Evolutionary conservation across 176 grass and related monocot species (phyloP).

Genomic region (Oryza longistaminata): DNA sequence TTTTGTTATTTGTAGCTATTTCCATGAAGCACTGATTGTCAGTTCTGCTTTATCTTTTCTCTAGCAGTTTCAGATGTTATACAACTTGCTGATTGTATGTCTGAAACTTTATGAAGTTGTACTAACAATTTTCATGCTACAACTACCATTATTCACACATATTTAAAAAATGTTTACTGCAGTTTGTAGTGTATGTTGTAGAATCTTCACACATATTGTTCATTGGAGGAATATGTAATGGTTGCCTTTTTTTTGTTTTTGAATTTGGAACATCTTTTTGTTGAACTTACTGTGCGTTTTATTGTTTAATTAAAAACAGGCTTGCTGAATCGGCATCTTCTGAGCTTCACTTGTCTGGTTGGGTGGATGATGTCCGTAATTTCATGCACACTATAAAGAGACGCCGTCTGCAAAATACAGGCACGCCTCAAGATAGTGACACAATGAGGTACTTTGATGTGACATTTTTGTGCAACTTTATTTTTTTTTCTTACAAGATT

Average conservation of each 20-base stretch:
- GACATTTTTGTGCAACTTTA: slow-evolving; percentile 26
- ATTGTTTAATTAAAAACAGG: slow-evolving; percentile 46
- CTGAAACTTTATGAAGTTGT: background rate
- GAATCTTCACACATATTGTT: no score
- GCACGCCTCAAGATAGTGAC: slow-evolving; percentile 44
- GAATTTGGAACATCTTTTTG: background rate
- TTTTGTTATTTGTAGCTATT: slow-evolving; percentile 30
- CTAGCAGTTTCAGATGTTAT: slow-evolving; percentile 8
- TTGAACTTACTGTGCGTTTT: slow-evolving; percentile 29
- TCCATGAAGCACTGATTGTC: background rate
- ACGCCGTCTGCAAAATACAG: slow-evolving; percentile 40
- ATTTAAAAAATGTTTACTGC: background rate
- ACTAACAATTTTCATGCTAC: background rate
- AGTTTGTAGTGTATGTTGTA: background rate
- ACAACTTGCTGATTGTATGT: background rate
- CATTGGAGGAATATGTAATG: background rate
- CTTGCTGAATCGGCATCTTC: slow-evolving; percentile 62
- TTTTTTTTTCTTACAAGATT: slow-evolving; percentile 26
- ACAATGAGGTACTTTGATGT: slow-evolving; percentile 50
- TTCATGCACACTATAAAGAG: slow-evolving; percentile 75
- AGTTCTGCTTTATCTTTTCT: slow-evolving; percentile 1
- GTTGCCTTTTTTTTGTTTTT: background rate
- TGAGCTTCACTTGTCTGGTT: slow-evolving; percentile 64
- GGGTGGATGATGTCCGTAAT: slow-evolving; percentile 70
- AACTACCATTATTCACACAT: slow-evolving; percentile 1